Conservation (phyloP, 2,329 filamentous ascomycete species). For the Colletotrichum truncatum region DNA sequence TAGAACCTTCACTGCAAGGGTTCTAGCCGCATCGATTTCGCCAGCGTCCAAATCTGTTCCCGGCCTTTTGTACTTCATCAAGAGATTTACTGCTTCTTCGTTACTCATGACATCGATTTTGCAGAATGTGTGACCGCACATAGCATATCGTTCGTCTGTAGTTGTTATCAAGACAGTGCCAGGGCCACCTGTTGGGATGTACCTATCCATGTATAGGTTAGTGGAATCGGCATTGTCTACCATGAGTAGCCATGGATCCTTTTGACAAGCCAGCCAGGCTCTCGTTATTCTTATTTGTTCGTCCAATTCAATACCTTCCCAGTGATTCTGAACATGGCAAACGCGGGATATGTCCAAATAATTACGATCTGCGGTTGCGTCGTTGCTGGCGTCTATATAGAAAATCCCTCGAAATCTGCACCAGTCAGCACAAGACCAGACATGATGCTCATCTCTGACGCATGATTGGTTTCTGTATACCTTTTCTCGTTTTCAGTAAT, state of each 20-base stretch:
- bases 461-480: neutral
- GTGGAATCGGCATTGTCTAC: neutral
- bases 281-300: neutral
- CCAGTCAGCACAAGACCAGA: neutral
- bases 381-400: neutral
- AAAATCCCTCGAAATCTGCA: neutral
- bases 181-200: neutral
- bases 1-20: neutral
- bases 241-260: neutral
- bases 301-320: neutral
- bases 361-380: neutral
- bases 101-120: neutral
- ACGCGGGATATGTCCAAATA: neutral
- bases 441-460: too few species aligned
- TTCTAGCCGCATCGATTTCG: neutral
- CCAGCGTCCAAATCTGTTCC: neutral
- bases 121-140: neutral
- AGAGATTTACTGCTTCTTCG: neutral
- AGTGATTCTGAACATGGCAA: neutral
- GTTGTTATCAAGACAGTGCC: neutral
- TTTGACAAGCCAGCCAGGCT: neutral
- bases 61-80: neutral
- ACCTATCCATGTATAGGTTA: neutral
- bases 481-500: neutral
- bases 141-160: neutral